phyloP scores from a whole-genome alignment of 371 early-diverging fungal species.

The Zychaea mexicana region DNA sequence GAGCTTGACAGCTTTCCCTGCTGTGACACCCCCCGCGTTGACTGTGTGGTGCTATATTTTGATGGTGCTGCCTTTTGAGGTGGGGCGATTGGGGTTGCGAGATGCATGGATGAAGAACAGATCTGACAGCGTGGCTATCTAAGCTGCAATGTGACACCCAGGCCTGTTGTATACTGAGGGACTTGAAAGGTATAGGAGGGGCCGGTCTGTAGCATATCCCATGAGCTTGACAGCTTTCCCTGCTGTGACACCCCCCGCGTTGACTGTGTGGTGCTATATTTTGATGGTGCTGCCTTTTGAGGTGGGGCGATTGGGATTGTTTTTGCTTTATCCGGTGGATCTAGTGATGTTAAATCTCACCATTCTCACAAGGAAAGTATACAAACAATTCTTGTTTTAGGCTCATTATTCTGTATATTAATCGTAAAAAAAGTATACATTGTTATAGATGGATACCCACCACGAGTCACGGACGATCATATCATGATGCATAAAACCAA shows the following conservation, averaged over 20 bases:
- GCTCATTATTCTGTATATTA: background rate
- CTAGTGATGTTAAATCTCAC: background rate
- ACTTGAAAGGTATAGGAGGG: background rate
- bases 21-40: slow-evolving; percentile 1
- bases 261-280: slow-evolving; percentile 1
- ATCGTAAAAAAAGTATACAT: background rate
- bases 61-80: slow-evolving; percentile 1
- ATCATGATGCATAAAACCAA: background rate
- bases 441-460: background rate
- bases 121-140: slow-evolving; percentile 3
- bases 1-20: slow-evolving; percentile 4
- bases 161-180: background rate
- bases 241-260: slow-evolving; percentile 2
- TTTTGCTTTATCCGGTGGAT: slow-evolving; percentile 2
- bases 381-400: background rate
- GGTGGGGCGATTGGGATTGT: slow-evolving; percentile 4
- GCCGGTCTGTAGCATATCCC: background rate
- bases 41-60: slow-evolving; percentile 2
- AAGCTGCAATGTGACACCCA: background rate
- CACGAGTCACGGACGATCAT: background rate
- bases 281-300: slow-evolving; percentile 1
- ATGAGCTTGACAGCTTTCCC: slow-evolving; percentile 4
- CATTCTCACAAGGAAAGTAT: background rate
- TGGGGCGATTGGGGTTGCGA: background rate
- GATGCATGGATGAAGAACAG: background rate